phyloP scores from a whole-genome alignment of 2,329 filamentous ascomycete species.

The Alternaria metachromatica region DNA sequence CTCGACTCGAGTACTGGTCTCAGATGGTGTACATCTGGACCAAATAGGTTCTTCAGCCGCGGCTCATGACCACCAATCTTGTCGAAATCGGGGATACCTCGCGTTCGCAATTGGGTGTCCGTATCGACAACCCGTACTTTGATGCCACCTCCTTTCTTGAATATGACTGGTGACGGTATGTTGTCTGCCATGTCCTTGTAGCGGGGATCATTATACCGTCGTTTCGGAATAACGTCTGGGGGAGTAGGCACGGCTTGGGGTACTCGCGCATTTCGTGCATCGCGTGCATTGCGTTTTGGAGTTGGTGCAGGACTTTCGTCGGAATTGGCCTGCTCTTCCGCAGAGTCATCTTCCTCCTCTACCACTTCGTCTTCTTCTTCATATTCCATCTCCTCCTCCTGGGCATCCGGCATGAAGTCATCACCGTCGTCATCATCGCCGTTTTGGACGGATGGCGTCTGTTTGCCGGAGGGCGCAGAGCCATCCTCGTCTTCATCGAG shows the following conservation, averaged over 20 bases:
- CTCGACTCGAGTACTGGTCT: conserved; percentile 55
- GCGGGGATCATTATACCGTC: background rate
- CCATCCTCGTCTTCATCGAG: conserved; percentile 31
- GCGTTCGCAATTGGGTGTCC: conserved; percentile 25
- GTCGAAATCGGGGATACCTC: conserved; percentile 41
- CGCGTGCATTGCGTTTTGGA: conserved; percentile 3
- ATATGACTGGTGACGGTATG: conserved; percentile 14
- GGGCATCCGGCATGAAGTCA: conserved; percentile 32
- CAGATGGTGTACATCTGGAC: conserved; percentile 58
- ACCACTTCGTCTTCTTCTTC: conserved; percentile 42
- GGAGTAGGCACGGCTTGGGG: background rate
- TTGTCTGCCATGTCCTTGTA: conserved; percentile 7
- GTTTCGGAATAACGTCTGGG: background rate
- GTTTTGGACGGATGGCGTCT: conserved; percentile 11
- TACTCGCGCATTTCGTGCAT: background rate
- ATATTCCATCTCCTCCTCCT: conserved; percentile 40
- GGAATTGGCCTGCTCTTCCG: conserved; percentile 23
- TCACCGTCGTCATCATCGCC: conserved; percentile 32
- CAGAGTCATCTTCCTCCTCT: conserved; percentile 18
- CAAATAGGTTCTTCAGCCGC: conserved; percentile 59
- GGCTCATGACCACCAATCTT: conserved; percentile 43
- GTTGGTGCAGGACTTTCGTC: conserved; percentile 18
- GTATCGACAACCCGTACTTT: conserved; percentile 18
- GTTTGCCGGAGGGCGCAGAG: conserved; percentile 11
- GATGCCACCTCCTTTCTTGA: conserved; percentile 21